A percentile compares a stretch with the other conserved stretches of the same genome.
These are phyloP conservation scores for Lobosporangium transversale DNA, from an alignment of 192 early-diverging fungal species.

Conservation along the genomic window DNA sequence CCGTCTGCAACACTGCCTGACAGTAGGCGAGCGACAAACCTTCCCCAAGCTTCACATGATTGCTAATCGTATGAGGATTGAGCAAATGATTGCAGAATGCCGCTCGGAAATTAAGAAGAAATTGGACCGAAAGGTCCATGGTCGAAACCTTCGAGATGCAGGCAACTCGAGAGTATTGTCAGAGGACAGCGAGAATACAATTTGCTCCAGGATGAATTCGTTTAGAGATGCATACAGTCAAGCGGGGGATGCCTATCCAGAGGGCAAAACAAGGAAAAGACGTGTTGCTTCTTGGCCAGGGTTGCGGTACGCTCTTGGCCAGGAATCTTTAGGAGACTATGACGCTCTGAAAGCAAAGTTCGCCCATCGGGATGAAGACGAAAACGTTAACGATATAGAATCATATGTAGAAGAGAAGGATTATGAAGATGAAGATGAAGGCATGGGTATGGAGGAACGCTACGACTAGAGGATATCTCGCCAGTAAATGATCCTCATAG, in stretches of 20 bases:
- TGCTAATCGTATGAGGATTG: constrained; percentile 76
- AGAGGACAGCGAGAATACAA: constrained; percentile 49
- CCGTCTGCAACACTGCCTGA: constrained; percentile 66
- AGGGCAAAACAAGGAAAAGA: constrained; percentile 3
- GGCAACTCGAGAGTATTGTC: constrained; percentile 11
- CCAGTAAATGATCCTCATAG: not conserved
- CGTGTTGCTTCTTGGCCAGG: constrained; percentile 35
- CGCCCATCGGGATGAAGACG: not conserved
- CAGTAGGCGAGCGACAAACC: constrained; percentile 67
- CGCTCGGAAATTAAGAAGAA: constrained; percentile 32
- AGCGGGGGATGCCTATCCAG: not conserved
- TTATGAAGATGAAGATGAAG: constrained; percentile 20
- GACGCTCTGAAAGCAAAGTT: not conserved
- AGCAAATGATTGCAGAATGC: constrained; percentile 69
- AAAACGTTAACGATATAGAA: too few relatives aligned
- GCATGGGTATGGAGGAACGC: constrained; percentile 5
- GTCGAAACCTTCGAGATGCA: constrained; percentile 3
- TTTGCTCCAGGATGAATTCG: constrained; percentile 30
- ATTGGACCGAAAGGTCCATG: constrained; percentile 28
- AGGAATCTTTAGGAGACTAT: constrained; percentile 29
- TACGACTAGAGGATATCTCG: constrained; percentile 17
- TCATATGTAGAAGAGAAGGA: constrained; percentile 20
- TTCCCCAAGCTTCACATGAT: constrained; percentile 87
- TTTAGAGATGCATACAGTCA: constrained; percentile 16
- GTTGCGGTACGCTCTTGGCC: constrained; percentile 29